Evolutionary conservation across 805 yeast species (phyloP).

Genomic region (Schizosaccharomyces osmophilus): DNA sequence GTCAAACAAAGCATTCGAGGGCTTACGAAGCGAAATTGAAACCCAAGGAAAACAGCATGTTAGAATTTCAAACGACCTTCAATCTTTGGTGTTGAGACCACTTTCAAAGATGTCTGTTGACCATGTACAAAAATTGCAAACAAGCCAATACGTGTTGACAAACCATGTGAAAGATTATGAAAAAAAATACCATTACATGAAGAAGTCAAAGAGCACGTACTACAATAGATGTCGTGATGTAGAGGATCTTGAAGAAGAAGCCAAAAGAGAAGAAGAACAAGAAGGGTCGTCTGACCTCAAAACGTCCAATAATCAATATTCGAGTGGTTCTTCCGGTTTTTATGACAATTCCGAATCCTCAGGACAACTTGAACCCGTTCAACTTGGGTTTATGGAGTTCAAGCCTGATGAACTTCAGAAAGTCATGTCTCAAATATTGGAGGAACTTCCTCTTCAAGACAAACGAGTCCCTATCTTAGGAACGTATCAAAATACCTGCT

Average conservation of each 20-base stretch:
- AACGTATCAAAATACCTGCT: constrained; percentile 33
- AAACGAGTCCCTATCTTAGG: constrained; percentile 48
- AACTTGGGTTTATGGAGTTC: constrained; percentile 13
- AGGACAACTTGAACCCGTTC: background rate
- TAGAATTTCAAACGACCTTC: constrained; percentile 37
- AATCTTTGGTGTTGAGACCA: constrained; percentile 37
- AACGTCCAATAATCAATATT: background rate
- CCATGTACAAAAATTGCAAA: constrained; percentile 41
- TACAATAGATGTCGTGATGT: constrained; percentile 53
- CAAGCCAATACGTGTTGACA: constrained; percentile 29
- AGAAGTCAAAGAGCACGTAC: constrained; percentile 34
- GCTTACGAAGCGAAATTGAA: background rate
- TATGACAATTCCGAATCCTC: background rate
- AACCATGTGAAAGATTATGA: constrained; percentile 30
- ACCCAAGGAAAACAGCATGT: constrained; percentile 32
- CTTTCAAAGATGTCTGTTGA: constrained; percentile 52
- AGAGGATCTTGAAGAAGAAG: constrained; percentile 24
- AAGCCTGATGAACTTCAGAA: constrained; percentile 19
- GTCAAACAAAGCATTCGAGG: constrained; percentile 18
- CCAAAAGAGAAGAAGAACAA: constrained; percentile 3
- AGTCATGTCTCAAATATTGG: constrained; percentile 20
- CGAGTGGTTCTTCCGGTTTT: background rate
- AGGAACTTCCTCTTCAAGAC: constrained; percentile 26
- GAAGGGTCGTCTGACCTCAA: background rate
- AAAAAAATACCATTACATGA: constrained; percentile 26